Evolutionary conservation across 2,329 filamentous ascomycete species (phyloP).

Genomic region (Trichoderma koningiopsis): DNA sequence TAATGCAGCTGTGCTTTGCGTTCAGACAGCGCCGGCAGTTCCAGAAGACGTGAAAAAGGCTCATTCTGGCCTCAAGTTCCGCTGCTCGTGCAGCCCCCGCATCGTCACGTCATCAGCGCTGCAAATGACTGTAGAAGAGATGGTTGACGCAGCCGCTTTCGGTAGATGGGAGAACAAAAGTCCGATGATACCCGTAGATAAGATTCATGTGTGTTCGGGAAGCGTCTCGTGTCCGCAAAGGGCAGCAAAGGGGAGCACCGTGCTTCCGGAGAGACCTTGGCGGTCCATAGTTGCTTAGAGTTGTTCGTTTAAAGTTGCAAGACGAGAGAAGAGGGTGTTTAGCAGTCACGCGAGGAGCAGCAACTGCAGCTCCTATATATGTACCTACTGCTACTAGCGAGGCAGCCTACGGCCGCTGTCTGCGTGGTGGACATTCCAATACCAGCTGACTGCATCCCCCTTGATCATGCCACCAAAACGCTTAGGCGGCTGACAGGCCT

Average conservation of each 20-base stretch:
- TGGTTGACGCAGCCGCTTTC: neutral
- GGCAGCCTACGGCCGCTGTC: neutral
- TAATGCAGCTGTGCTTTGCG: slow-evolving; percentile 17
- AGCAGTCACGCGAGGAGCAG: neutral
- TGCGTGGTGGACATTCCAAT: neutral
- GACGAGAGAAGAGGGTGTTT: neutral
- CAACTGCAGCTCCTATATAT: neutral
- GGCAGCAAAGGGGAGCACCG: neutral
- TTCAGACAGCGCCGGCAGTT: slow-evolving; percentile 1
- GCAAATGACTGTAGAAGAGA: slow-evolving; percentile 7
- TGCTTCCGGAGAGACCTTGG: neutral
- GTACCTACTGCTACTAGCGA: no score
- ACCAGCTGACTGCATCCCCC: neutral
- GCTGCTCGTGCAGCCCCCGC: slow-evolving; percentile 11
- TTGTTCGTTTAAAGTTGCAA: neutral
- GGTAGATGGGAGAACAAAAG: slow-evolving; percentile 1
- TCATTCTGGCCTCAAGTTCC: neutral
- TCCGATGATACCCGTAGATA: neutral
- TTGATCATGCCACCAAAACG: slow-evolving; percentile 9
- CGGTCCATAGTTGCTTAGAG: no score
- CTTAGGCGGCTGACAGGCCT: neutral
- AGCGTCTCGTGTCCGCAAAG: neutral
- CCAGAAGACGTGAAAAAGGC: neutral
- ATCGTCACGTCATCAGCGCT: slow-evolving; percentile 21
- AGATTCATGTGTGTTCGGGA: neutral